phyloP scores from a whole-genome alignment of 768 basidiomycete genomes.

The Lentinula detonsa region DNA sequence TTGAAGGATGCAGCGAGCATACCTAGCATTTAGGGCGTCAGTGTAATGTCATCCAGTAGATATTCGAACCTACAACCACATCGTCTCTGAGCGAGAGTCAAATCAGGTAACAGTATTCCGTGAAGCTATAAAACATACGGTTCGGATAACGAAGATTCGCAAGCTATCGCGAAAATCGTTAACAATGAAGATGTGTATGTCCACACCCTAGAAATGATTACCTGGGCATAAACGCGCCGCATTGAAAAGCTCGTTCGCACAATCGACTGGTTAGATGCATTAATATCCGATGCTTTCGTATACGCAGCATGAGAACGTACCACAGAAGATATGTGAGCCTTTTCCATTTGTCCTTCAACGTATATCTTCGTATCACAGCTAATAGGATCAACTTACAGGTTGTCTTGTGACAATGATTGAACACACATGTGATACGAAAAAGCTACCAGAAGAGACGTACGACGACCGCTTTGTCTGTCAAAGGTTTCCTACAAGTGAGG shows the following conservation, averaged over 20 bases:
- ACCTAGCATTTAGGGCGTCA: constrained; percentile 35
- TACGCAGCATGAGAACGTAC: constrained; percentile 26
- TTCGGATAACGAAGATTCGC: constrained; percentile 74
- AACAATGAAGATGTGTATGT: not conserved
- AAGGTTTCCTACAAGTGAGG: constrained; percentile 61
- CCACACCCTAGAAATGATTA: constrained; percentile 15
- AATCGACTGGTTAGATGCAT: constrained; percentile 56
- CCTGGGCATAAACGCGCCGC: constrained; percentile 76
- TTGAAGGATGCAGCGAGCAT: constrained; percentile 78
- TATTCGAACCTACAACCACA: constrained; percentile 43
- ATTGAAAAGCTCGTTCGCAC: constrained; percentile 81
- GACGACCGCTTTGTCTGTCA: constrained; percentile 80
- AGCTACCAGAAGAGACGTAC: constrained; percentile 38
- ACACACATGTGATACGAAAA: not conserved
- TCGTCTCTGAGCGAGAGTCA: constrained; percentile 38
- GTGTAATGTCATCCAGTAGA: not conserved
- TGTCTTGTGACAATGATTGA: constrained; percentile 28
- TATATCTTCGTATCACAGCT: constrained; percentile 1
- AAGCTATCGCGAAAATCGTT: constrained; percentile 40
- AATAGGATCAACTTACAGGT: constrained; percentile 35
- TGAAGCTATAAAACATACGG: constrained; percentile 42
- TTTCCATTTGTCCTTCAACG: constrained; percentile 7
- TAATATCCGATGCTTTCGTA: not conserved
- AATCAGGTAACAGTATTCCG: not conserved
- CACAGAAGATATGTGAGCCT: constrained; percentile 88